These are phyloP conservation scores for Encephalitozoon hellem DNA, from an alignment of 371 early-diverging fungal species.

Conservation along the genomic window DNA sequence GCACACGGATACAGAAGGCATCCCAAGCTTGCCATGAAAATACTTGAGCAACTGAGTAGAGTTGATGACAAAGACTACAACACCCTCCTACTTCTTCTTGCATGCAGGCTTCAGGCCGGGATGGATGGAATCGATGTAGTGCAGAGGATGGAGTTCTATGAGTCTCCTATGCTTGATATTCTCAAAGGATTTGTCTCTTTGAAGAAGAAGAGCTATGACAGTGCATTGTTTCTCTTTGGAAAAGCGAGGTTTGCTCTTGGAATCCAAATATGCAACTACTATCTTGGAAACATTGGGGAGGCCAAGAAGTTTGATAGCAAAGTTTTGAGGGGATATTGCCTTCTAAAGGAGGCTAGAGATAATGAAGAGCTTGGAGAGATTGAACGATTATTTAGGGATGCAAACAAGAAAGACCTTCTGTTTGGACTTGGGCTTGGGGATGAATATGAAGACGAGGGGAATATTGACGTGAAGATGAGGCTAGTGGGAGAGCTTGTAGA, in stretches of 20 bases:
- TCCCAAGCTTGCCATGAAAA: conserved; percentile 3
- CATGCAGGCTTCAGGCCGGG: neutral
- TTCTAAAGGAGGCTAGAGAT: neutral
- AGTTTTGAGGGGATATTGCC: conserved; percentile 3
- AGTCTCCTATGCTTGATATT: conserved; percentile 12
- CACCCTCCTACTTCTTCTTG: neutral
- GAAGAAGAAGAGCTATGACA: conserved; percentile 11
- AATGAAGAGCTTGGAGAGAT: neutral
- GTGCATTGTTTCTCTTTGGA: conserved; percentile 31
- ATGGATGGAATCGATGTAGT: neutral
- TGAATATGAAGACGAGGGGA: conserved; percentile 14
- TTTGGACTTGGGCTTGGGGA: conserved; percentile 7
- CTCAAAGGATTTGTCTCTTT: conserved; percentile 33
- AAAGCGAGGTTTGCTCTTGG: conserved; percentile 29
- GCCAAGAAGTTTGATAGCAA: conserved; percentile 1
- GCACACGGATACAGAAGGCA: conserved; percentile 6
- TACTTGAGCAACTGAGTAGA: neutral
- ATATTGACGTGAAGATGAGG: conserved; percentile 22
- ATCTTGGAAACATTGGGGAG: neutral
- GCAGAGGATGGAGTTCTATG: neutral
- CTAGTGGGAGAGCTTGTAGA: neutral
- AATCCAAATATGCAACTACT: conserved; percentile 36
- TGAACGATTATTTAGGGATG: neutral
- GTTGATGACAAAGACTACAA: neutral
- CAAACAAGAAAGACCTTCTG: neutral